A percentile compares a stretch with the other conserved stretches of the same genome.
Evolutionary conservation across 2,329 filamentous ascomycete genomes (phyloP).

Genomic region (Delphinella strobiligena): DNA sequence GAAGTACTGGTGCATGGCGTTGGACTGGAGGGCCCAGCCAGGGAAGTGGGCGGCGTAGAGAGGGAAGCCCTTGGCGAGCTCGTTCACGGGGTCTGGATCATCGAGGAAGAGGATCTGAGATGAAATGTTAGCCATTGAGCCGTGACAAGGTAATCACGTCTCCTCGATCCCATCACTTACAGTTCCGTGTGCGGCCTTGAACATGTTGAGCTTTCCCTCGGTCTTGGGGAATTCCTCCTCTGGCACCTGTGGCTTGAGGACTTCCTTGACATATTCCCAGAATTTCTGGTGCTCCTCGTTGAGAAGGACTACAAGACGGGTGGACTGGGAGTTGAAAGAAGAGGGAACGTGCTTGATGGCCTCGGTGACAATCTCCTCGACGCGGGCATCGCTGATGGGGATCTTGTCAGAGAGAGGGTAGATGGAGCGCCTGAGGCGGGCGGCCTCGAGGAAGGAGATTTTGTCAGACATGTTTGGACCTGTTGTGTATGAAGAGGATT

Average conservation of each 20-base stretch:
- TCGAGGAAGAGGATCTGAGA: constrained; percentile 65
- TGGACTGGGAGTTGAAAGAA: constrained; percentile 81
- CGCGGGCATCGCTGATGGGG: constrained; percentile 42
- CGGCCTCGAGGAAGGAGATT: constrained; percentile 45
- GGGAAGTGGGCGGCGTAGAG: constrained; percentile 71
- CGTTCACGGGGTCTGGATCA: constrained; percentile 55
- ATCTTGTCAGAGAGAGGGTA: constrained; percentile 34
- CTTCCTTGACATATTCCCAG: constrained; percentile 61
- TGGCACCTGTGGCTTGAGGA: constrained; percentile 57
- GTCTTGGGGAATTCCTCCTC: constrained; percentile 49
- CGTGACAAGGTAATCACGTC: too few species aligned
- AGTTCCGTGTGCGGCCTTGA: constrained; percentile 64
- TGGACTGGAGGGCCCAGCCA: constrained; percentile 46
- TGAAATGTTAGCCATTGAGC: neutral
- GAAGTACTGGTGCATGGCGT: constrained; percentile 68
- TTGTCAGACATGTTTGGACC: constrained; percentile 30
- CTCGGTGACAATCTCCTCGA: constrained; percentile 49
- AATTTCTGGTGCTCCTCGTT: constrained; percentile 76
- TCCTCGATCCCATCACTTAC: too few species aligned
- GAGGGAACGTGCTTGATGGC: constrained; percentile 60
- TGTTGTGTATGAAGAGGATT: constrained; percentile 13
- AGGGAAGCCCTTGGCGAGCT: constrained; percentile 56
- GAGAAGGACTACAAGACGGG: constrained; percentile 66
- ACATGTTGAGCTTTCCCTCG: constrained; percentile 39
- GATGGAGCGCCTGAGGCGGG: constrained; percentile 54